phyloP scores from a whole-genome alignment of 108 stramenopile species.

The Bacterosira constricta region DNA sequence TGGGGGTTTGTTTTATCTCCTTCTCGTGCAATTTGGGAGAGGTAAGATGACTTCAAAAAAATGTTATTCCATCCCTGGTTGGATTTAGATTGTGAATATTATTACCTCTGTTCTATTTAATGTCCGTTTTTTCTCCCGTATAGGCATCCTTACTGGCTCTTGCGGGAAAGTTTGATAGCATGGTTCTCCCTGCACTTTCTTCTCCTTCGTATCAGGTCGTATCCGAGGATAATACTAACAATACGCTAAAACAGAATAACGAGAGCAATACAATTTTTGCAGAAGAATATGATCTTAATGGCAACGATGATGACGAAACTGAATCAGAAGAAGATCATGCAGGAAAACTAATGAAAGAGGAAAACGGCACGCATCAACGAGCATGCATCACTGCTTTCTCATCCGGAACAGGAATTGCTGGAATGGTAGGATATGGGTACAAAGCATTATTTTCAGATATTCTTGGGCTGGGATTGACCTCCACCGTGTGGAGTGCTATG shows the following conservation, averaged over 20 bases:
- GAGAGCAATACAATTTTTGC: not conserved
- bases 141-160: constrained; percentile 80
- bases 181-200: constrained; percentile 3
- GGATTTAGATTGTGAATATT: too few species aligned
- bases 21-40: constrained; percentile 85
- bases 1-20: constrained; percentile 80
- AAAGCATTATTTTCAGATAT: constrained; percentile 40
- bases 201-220: not conserved
- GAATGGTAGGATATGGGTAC: constrained; percentile 77
- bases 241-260: not conserved
- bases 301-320: not conserved
- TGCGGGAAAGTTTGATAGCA: constrained; percentile 56
- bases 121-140: not conserved
- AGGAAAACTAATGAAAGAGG: constrained; percentile 9
- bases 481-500: constrained; percentile 33
- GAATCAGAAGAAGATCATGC: constrained; percentile 3
- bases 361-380: not conserved
- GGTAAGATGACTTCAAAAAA: too few species aligned
- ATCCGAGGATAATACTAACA: constrained; percentile 19
- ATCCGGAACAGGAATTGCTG: constrained; percentile 82
- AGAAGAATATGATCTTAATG: not conserved
- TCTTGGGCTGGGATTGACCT: constrained; percentile 28
- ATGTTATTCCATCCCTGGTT: too few species aligned
- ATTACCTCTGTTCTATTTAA: too few species aligned
- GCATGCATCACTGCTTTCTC: constrained; percentile 72